Base-by-base conservation (phyloP, 768 basidiomycete species). In the Podaxis carcinomalis region DNA sequence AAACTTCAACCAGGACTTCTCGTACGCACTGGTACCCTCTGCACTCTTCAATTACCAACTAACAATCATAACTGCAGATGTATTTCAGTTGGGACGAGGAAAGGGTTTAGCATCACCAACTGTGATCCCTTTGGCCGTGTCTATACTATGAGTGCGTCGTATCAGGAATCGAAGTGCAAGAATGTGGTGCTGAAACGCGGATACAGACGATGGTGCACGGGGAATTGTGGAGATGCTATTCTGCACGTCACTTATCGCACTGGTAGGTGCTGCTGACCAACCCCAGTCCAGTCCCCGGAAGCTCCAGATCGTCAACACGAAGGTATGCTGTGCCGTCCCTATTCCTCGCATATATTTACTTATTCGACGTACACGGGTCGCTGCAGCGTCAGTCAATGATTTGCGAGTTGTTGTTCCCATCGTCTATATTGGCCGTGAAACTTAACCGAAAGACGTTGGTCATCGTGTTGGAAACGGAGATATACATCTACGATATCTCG, bases 141-240 rank as follows among this genome's bases (percentile, higher is more conserved):
- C 6, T 96, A 95, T 68, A 93, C 93, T 5, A 90, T 89, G 84
- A 94, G 95, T 95, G 71, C 71, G 93, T 46, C 25, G 40, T 6
- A 44, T 32, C 27, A 13, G 25, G 5, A n/a, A 28, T 6, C 25
- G 11, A 6, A 28, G 16, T 23, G 16, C 6, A 7, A 21, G 42
- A 2, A 4, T 2, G 11, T 21, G 5, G 40, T 19, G 9, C 7
- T 52, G 39, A n/a, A 16, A 2, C 6, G 23, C 53, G 27, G 54
- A 19, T 28, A 32, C 63, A 93, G 96, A 90, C 67, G 95, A 98
- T 62, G 95, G 96, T 6, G 93, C 96, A 1, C 84, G 92, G 16
- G 94, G 95, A 23, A 97, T 97, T 64, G 96, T 98, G 14, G 97
- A 99, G 75, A 99, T 99, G 97, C 81, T 99, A 62, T 99, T 99